These are phyloP conservation scores for Gnetum montanum DNA, from an alignment of 75 land plant species.

Conservation along the genomic window DNA sequence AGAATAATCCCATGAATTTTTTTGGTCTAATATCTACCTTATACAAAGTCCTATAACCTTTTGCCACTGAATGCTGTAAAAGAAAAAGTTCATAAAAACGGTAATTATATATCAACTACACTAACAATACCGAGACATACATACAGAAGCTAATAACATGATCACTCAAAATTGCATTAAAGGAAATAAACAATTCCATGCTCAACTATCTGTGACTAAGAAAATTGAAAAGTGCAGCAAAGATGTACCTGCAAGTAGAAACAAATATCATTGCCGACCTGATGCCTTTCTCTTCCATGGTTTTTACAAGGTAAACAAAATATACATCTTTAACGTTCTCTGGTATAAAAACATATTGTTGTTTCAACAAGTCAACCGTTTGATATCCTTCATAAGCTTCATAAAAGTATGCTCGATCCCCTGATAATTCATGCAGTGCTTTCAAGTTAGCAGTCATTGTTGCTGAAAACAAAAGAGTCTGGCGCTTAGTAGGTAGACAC, in stretches of 20 bases:
- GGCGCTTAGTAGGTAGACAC: conserved; percentile 63
- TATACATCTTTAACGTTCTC: conserved; percentile 81
- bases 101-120: no score
- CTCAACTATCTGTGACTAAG: no score
- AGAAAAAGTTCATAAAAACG: no score
- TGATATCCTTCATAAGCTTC: conserved; percentile 92
- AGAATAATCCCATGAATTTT: no score
- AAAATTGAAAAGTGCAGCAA: no score
- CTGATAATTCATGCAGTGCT: conserved; percentile 72
- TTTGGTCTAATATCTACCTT: no score
- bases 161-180: no score
- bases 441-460: conserved; percentile 82
- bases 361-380: conserved; percentile 82
- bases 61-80: no score
- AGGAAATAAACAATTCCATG: background rate
- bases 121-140: no score
- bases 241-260: conserved; percentile 76
- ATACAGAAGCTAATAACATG: no score
- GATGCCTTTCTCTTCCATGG: conserved; percentile 59
- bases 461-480: conserved; percentile 91
- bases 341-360: conserved; percentile 70
- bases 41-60: no score
- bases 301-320: conserved; percentile 54
- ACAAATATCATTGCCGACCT: conserved; percentile 97
- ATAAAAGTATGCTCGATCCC: conserved; percentile 73